phyloP scores from a whole-genome alignment of 129 eudicot genomes.

The Artemisia tridentata region DNA sequence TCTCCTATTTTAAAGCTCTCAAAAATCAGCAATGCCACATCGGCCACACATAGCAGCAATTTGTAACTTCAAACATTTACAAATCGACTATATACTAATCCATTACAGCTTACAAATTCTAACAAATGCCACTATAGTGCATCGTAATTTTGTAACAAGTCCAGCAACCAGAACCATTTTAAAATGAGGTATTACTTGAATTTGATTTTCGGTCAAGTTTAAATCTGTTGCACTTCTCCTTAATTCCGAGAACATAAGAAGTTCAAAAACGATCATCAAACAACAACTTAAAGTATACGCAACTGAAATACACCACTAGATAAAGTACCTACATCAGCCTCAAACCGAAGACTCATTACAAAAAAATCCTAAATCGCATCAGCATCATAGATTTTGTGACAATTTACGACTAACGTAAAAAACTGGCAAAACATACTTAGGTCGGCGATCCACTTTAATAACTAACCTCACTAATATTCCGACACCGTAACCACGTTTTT shows the following conservation, averaged over 20 bases:
- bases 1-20: neutral
- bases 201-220: neutral
- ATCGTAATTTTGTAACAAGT: neutral
- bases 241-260: neutral
- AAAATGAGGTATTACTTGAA: neutral
- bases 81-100: neutral
- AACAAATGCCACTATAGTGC: neutral
- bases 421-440: too few relatives aligned
- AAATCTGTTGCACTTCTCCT: neutral
- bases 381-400: too few relatives aligned
- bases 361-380: neutral
- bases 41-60: neutral
- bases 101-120: neutral
- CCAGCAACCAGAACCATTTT: neutral
- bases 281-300: neutral
- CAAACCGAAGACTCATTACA: neutral
- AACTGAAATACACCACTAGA: too few relatives aligned
- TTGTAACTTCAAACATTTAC: neutral
- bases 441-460: too few relatives aligned
- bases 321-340: neutral
- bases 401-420: too few relatives aligned
- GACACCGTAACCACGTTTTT: too few relatives aligned
- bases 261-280: conserved; percentile 1
- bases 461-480: too few relatives aligned
- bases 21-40: conserved; percentile 6